Percentiles rank a stretch among this genome's conserved stretches.
phyloP scores from a whole-genome alignment of 345 rosid genomes.

The Stellera chamaejasme region DNA sequence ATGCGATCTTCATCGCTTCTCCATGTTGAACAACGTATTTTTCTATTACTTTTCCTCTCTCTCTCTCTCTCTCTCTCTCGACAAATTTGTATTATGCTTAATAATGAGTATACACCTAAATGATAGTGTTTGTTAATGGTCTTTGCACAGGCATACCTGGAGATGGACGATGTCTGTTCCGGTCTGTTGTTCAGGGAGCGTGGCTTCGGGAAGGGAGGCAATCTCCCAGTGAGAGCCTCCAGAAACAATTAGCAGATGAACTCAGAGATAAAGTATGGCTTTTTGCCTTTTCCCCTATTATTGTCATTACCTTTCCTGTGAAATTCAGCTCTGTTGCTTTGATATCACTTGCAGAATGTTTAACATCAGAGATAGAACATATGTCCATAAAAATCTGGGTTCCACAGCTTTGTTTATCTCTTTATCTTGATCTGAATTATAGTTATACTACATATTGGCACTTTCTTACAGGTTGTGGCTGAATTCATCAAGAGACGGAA shows the following conservation, averaged over 20 bases:
- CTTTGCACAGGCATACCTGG: constrained; percentile 44
- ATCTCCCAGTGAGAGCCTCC: constrained; percentile 40
- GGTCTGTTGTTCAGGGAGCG: constrained; percentile 55
- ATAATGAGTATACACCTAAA: too few species aligned
- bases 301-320: neutral
- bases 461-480: constrained; percentile 43
- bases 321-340: neutral
- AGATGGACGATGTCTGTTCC: constrained; percentile 68
- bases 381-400: too few species aligned
- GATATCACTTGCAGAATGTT: too few species aligned
- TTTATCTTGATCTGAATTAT: neutral
- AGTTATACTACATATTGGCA: too few species aligned
- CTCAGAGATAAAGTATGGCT: constrained; percentile 46
- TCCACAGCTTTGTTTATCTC: neutral
- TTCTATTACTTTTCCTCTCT: too few species aligned
- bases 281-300: neutral
- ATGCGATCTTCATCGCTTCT: too few species aligned
- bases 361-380: too few species aligned
- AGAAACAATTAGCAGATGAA: constrained; percentile 58
- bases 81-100: too few species aligned
- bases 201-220: constrained; percentile 44
- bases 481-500: constrained; percentile 57
- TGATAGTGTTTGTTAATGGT: too few species aligned
- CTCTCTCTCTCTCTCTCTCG: too few species aligned
- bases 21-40: too few species aligned